Base-by-base conservation (phyloP, 2,329 filamentous ascomycete genomes). In the Phaeosphaeria sp. region DNA sequence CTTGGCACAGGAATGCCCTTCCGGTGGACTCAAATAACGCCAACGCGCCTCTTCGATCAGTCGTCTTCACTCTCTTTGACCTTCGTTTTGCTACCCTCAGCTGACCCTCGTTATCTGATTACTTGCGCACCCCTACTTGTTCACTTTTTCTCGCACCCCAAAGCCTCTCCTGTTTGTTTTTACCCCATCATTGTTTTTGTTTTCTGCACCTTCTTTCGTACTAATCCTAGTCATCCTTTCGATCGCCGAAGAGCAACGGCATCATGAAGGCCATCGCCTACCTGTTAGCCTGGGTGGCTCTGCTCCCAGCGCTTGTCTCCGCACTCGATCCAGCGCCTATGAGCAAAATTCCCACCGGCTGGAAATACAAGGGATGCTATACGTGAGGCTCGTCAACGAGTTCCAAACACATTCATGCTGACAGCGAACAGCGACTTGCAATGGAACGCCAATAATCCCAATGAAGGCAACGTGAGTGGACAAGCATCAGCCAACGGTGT, bases 291-390 rank as follows among this genome's bases (percentile, higher is more conserved):
- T 49, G 52, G 49, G 62, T 56, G 30, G 54, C 61, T 24, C 47
- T 66, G n/a, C 47, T 66, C 8, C 36, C 49, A 22, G 44, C 22
- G n/a, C 45, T 53, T 13, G 51, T 40, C 48, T 15, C 49, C 22
- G 53, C 59, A n/a, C 55, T 52, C 11, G 18, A 45, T 25, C 50
- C 52, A 11, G 53, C 56, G 17, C 27, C 55, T 6, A 56, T 54
- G 39, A 45, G 22, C 49, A 20, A 24, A 1, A 51, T 65, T 2
- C 49, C 51, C 8, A 47, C 54, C 4, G 60, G 57, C 6, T 66
- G 61, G 60, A 50, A 40, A n/a, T 66, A 61, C 54, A 55, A 60
- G 39, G 65, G 65, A 46, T 68, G 65, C 22, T 68, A 60, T 51
- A 42, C 49, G 65, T 66, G 49, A 13, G 6, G 30, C 15, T 13